A percentile compares a stretch with the other conserved stretches of the same genome.
Evolutionary conservation across 805 yeast genomes (phyloP).

Genomic region (Candida montana): DNA sequence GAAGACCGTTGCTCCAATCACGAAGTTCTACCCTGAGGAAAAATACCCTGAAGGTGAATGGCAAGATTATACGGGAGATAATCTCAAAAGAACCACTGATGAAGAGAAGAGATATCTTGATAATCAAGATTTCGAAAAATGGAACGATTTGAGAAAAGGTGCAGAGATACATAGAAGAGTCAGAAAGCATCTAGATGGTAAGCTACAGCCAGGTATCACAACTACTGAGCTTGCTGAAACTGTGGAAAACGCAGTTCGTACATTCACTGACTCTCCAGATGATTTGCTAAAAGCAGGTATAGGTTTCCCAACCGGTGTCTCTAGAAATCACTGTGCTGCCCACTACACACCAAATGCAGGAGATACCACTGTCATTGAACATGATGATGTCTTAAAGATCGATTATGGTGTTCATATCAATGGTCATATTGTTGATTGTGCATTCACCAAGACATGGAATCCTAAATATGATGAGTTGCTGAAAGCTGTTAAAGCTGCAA

Average conservation of each 20-base stretch:
- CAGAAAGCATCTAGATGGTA: conserved; percentile 68
- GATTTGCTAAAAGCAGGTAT: conserved; percentile 75
- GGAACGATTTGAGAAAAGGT: conserved; percentile 91
- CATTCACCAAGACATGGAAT: conserved; percentile 87
- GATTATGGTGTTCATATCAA: conserved; percentile 96
- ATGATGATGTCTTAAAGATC: conserved; percentile 94
- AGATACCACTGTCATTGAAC: conserved; percentile 71
- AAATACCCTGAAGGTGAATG: conserved; percentile 85
- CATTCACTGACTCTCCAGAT: conserved; percentile 49
- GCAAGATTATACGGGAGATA: conserved; percentile 64
- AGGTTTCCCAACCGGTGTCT: conserved; percentile 98
- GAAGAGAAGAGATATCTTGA: conserved; percentile 83
- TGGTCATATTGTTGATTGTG: conserved; percentile 91
- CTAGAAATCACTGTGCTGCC: conserved; percentile 91
- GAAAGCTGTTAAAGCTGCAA: conserved; percentile 86
- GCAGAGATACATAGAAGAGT: conserved; percentile 95
- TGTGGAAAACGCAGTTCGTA: conserved; percentile 80
- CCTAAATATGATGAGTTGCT: conserved; percentile 75
- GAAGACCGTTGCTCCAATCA: conserved; percentile 55
- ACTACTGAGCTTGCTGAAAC: conserved; percentile 86
- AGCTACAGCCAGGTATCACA: conserved; percentile 85
- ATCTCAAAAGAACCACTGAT: conserved; percentile 68
- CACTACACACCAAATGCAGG: conserved; percentile 97
- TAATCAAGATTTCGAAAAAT: conserved; percentile 48
- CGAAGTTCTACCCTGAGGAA: conserved; percentile 62